Evolutionary conservation across 495 filamentous ascomycete genomes (phyloP).

Genomic region (Aspergillus kassunensis): DNA sequence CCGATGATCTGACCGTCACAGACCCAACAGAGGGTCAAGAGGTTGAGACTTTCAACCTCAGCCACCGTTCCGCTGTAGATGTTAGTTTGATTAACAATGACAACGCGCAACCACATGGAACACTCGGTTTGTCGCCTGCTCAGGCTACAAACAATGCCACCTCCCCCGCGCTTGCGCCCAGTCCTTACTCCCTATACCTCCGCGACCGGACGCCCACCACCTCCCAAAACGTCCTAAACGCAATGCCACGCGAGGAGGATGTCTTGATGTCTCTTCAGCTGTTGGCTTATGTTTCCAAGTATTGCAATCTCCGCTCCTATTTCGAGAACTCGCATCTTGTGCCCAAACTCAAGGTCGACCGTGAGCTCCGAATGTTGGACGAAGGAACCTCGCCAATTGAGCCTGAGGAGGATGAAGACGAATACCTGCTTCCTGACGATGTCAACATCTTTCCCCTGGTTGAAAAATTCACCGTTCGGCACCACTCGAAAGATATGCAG

Average conservation of each 20-base stretch:
- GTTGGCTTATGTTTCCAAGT: conserved; percentile 96
- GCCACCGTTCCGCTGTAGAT: conserved; percentile 82
- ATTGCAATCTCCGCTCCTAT: conserved; percentile 91
- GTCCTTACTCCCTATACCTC: conserved; percentile 68
- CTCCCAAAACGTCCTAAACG: conserved; percentile 67
- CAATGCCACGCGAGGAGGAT: conserved; percentile 94
- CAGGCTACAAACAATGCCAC: conserved; percentile 67
- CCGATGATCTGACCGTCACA: conserved; percentile 69
- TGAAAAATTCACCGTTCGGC: conserved; percentile 94
- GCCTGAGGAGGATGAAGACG: conserved; percentile 66
- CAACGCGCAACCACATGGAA: conserved; percentile 52
- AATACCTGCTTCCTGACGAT: conserved; percentile 88
- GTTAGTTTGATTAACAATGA: conserved; percentile 76
- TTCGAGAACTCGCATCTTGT: conserved; percentile 95
- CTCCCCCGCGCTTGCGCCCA: conserved; percentile 66
- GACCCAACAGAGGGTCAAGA: conserved; percentile 81
- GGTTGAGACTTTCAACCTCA: conserved; percentile 89
- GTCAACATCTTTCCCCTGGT: conserved; percentile 98
- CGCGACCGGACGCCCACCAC: conserved; percentile 64
- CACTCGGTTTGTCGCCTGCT: conserved; percentile 72
- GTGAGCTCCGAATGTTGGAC: conserved; percentile 76
- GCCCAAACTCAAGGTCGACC: conserved; percentile 83
- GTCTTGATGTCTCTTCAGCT: conserved; percentile 98
- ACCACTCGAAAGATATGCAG: conserved; percentile 94
- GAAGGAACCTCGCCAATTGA: conserved; percentile 53